Evolutionary conservation across 768 basidiomycete genomes (phyloP).

Genomic region (Lactifluus volemus): DNA sequence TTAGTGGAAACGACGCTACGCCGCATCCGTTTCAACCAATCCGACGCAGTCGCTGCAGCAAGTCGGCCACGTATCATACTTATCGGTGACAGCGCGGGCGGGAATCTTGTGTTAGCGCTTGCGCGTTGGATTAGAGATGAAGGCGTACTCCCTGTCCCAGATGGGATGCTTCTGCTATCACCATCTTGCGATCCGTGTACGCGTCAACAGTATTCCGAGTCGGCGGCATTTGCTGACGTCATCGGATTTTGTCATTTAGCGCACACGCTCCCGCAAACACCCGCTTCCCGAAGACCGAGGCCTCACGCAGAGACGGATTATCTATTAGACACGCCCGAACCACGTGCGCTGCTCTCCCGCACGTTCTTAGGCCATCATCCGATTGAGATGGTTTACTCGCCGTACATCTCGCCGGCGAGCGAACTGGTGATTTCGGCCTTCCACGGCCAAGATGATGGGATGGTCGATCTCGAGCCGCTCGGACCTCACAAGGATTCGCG

Average conservation of each 20-base stretch:
- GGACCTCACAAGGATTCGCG: constrained; percentile 20
- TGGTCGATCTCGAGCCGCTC: constrained; percentile 24
- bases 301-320: constrained; percentile 43
- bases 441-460: constrained; percentile 25
- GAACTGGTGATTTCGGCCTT: constrained; percentile 27
- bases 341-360: constrained; percentile 42
- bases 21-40: background rate
- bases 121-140: constrained; percentile 48
- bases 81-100: constrained; percentile 48
- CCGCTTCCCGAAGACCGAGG: constrained; percentile 41
- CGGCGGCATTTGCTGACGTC: constrained; percentile 19
- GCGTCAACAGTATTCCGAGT: constrained; percentile 14
- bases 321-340: constrained; percentile 45
- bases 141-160: constrained; percentile 34
- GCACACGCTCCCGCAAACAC: constrained; percentile 39
- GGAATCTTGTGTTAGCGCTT: constrained; percentile 43
- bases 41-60: constrained; percentile 15
- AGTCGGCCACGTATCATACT: constrained; percentile 32
- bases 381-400: constrained; percentile 28
- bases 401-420: constrained; percentile 30
- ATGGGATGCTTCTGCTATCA: constrained; percentile 41
- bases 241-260: constrained; percentile 23
- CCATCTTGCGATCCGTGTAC: constrained; percentile 31
- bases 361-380: constrained; percentile 42
- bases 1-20: constrained; percentile 15